These are phyloP conservation scores for Penicillium palitans DNA, from an alignment of 2,329 filamentous ascomycete species.

Conservation along the genomic window DNA sequence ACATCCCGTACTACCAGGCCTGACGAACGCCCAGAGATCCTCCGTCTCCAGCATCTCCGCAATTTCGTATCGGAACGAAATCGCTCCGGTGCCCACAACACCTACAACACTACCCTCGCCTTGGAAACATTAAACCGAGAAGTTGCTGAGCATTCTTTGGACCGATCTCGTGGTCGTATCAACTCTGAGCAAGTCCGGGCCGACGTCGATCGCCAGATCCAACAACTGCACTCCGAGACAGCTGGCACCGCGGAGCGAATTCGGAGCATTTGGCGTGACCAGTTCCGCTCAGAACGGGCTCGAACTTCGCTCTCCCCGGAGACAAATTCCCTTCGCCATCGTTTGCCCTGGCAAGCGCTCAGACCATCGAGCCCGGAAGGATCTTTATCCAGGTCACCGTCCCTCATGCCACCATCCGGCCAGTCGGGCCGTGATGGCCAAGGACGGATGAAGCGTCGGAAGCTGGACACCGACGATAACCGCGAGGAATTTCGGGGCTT, in stretches of 20 bases:
- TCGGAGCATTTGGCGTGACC: conserved; percentile 16
- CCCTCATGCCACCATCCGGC: conserved; percentile 28
- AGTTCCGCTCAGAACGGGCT: conserved; percentile 16
- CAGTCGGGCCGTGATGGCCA: conserved; percentile 40
- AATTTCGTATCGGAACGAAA: conserved; percentile 42
- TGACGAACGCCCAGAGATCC: conserved; percentile 28
- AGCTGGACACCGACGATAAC: conserved; percentile 64
- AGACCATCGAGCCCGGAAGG: conserved; percentile 26
- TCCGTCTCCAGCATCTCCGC: conserved; percentile 40
- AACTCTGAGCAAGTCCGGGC: conserved; percentile 30
- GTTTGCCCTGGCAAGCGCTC: conserved; percentile 16
- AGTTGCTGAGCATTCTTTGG: conserved; percentile 34
- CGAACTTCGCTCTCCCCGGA: conserved; percentile 14
- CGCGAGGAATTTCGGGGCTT: conserved; percentile 56
- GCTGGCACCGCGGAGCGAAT: conserved; percentile 13
- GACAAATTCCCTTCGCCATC: conserved; percentile 2
- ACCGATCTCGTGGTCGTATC: conserved; percentile 27
- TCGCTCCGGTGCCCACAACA: conserved; percentile 30
- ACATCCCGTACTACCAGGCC: conserved; percentile 22
- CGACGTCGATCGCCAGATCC: conserved; percentile 29
- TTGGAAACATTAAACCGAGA: conserved; percentile 44
- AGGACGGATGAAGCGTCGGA: conserved; percentile 64
- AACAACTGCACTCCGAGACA: conserved; percentile 19
- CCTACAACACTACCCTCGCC: conserved; percentile 34
- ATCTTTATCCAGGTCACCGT: conserved; percentile 21